A percentile compares a stretch with the other conserved stretches of the same genome.
These are phyloP conservation scores for Talaromyces islandicus DNA, from an alignment of 2,329 filamentous ascomycete genomes.

Conservation along the genomic window DNA sequence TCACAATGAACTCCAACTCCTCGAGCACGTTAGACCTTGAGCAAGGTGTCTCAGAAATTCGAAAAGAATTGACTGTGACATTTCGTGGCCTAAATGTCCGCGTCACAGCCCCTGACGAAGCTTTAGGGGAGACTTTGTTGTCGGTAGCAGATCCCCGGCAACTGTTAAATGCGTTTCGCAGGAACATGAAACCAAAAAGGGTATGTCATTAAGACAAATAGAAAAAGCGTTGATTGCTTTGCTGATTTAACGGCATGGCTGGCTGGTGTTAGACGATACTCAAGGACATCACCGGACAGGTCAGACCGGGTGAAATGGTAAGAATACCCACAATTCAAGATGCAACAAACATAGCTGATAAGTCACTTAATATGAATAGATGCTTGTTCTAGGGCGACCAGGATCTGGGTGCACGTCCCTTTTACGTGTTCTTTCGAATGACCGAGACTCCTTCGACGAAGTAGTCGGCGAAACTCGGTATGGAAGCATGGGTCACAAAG, in stretches of 20 bases:
- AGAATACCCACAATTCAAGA: neutral
- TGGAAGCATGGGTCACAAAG: constrained; percentile 47
- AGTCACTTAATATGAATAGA: constrained; percentile 23
- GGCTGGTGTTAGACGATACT: constrained; percentile 30
- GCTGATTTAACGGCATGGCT: neutral
- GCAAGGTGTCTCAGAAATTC: constrained; percentile 5
- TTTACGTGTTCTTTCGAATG: constrained; percentile 62
- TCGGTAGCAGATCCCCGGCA: constrained; percentile 29
- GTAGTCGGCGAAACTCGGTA: constrained; percentile 50
- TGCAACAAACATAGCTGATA: neutral
- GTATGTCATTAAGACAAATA: constrained; percentile 4
- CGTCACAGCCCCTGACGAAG: constrained; percentile 31
- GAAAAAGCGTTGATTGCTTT: constrained; percentile 9
- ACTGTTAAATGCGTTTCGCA: constrained; percentile 16
- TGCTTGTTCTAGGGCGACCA: constrained; percentile 62
- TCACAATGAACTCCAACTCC: neutral
- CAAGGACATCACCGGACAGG: constrained; percentile 33
- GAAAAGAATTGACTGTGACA: constrained; percentile 30
- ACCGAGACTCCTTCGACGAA: constrained; percentile 52
- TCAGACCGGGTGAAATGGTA: constrained; percentile 41
- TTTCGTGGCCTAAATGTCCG: constrained; percentile 29
- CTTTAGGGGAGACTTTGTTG: constrained; percentile 27
- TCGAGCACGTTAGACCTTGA: neutral
- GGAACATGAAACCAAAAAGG: constrained; percentile 19
- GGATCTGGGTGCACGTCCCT: constrained; percentile 66